Evolutionary conservation across 345 rosid genomes (phyloP).

Genomic region (Turnera subulata): DNA sequence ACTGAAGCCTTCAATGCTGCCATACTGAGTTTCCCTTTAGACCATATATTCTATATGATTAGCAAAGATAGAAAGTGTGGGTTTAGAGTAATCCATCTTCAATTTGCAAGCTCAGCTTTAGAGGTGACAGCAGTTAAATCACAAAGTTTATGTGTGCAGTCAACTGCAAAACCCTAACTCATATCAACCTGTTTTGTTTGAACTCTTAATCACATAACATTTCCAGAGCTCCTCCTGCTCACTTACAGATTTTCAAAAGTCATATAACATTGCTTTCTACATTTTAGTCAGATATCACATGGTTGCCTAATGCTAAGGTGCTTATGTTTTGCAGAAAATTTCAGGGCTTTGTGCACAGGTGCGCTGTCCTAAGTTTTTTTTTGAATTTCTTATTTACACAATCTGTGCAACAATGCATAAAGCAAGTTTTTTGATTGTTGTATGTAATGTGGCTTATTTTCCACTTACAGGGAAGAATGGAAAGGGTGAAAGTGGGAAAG

Average conservation of each 20-base stretch:
- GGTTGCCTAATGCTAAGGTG: constrained; percentile 17
- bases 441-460: background rate
- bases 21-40: background rate
- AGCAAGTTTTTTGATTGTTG: background rate
- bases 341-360: constrained; percentile 97
- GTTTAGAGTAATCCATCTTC: too few relatives aligned
- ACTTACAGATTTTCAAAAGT: too few relatives aligned
- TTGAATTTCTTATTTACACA: background rate
- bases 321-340: constrained; percentile 66
- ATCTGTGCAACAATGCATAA: background rate
- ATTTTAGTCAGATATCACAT: background rate
- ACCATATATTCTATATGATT: background rate
- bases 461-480: constrained; percentile 61
- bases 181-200: too few relatives aligned
- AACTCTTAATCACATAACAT: too few relatives aligned
- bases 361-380: constrained; percentile 1
- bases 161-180: background rate
- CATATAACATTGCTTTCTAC: background rate
- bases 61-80: background rate
- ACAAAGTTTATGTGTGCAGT: background rate
- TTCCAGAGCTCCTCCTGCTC: too few relatives aligned
- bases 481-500: constrained; percentile 52
- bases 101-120: background rate
- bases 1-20: too few relatives aligned
- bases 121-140: background rate